Base-by-base conservation (phyloP, 2,329 filamentous ascomycete species). In the Aspergillus oerlinghausenensis region DNA sequence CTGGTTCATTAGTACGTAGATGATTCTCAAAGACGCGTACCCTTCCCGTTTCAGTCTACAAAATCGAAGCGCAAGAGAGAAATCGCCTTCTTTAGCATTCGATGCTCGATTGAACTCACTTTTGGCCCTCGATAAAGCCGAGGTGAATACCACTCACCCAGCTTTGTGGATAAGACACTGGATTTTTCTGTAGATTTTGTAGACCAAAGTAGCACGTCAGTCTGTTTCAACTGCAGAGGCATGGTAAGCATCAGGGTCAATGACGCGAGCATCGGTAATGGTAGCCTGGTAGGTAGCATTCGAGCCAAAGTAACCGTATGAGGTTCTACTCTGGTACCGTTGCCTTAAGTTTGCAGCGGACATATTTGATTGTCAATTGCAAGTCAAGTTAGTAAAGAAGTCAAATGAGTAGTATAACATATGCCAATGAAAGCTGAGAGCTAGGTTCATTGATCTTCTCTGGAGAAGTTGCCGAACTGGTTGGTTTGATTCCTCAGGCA, bases 211-310 rank as follows among this genome's bases (percentile, higher is more conserved):
- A 56, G 52, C 42, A 56, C 43, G 51, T 61, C 55, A 54, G 45
- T 52, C 50, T 60, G 58, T 54, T 58, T 43, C 56, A 56, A 54
- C 32, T 29, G 14, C n/a, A n/a, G n/a, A n/a, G n/a, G n/a, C n/a
- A n/a, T n/a, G n/a, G n/a, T n/a, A n/a, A n/a, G n/a, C n/a, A 40
- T 19, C 42, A 28, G 40, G 28, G 49, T 60, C 59, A 57, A 65
- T 65, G 63, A 65, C 63, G 62, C 57, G 42, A 62, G 59, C 58
- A 63, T 51, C 40, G 49, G 42, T 45, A 45, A 45, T 43, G 42
- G 42, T n/a, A n/a, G n/a, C n/a, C n/a, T n/a, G n/a, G n/a, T 45
- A 45, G 52, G 59, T 61, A 57, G 57, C 50, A 61, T 61, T 43
- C 43, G 23, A 48, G 21, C 29, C 43, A 50, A 63, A 53, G 60